Evolutionary conservation across 1,284 basidiomycete species (phyloP), one percentile per base, ranked within the genome.

Genomic region (Volvariella volvacea): DNA sequence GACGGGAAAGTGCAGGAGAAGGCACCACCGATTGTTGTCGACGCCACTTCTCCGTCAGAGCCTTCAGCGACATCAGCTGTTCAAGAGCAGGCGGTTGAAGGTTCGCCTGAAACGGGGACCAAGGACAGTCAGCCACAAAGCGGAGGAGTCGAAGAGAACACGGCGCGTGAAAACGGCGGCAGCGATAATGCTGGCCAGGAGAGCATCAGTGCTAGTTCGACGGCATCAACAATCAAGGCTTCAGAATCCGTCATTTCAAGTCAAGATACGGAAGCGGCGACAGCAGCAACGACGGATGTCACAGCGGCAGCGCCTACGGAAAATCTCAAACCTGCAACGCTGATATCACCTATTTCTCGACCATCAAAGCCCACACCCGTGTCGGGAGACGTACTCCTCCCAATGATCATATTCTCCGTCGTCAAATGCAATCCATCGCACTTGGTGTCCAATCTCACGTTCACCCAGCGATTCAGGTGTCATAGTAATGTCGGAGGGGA

Each of bases 371-470:
- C 69, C 1, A 69, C 67, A 3, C 66, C 69, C 0, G 62, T 89
- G 4, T 87, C 84, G 0, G 81, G 76, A 1, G 91, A 93, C 55
- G 72, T 92, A 37, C 81, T 94, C 38, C 74, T 93, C 6, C 93
- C 93, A 0, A 66, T 96, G 43, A 82, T 96, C 59, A 97, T 97
- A 44, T 94, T 86, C 58, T 79, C 90, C 1, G 88, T 95, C 30
- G 91, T 95, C 53, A 89, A 89, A 60, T 72, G 88, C 9, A 96
- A 97, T 57, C 94, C 94, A 0, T 70, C 81, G 0, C 81, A 79
- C 48, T 73, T 94, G 1, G 86, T 90, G 3, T 94, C 90, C 0
- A 88, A 95, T 54, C 73, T 97, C 3, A 68, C 92, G 15, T 97
- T 81, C 59, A 85, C 85, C 0, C 90, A 95, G 53, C 79, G 94